Conservation (phyloP, 306 rosid genomes). For the Mimosa pudica region DNA sequence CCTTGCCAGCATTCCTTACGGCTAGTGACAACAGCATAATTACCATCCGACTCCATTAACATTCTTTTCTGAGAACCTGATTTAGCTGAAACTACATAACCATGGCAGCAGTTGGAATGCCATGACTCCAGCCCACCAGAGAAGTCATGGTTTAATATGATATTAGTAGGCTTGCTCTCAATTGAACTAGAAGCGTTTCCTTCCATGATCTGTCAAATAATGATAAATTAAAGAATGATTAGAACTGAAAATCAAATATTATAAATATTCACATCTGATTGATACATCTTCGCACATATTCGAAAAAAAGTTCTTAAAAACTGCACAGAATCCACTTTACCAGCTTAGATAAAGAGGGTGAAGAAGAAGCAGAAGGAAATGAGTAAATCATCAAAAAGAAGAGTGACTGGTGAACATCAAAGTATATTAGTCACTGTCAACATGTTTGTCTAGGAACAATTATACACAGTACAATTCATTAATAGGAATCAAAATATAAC, state of each 20-base stretch:
- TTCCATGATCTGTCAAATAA: slow-evolving; percentile 49
- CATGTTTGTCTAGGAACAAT: neutral
- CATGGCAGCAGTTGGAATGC: slow-evolving; percentile 75
- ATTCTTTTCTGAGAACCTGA: slow-evolving; percentile 44
- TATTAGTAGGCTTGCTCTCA: slow-evolving; percentile 49
- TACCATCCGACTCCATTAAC: slow-evolving; percentile 32
- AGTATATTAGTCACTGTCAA: neutral
- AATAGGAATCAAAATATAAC: neutral
- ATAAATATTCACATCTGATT: slow-evolving; percentile 1
- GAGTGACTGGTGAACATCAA: neutral
- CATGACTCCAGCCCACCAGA: slow-evolving; percentile 72
- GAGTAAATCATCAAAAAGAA: slow-evolving; percentile 12
- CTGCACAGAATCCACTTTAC: slow-evolving; percentile 12
- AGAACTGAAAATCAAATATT: slow-evolving; percentile 15
- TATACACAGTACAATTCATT: neutral
- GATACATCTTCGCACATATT: slow-evolving; percentile 4
- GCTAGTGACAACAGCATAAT: slow-evolving; percentile 64
- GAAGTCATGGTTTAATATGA: slow-evolving; percentile 80
- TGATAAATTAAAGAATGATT: slow-evolving; percentile 29
- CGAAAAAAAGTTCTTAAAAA: slow-evolving; percentile 7
- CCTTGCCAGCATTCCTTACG: slow-evolving; percentile 96
- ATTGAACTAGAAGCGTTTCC: slow-evolving; percentile 40
- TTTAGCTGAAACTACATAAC: slow-evolving; percentile 56
- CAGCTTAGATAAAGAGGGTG: slow-evolving; percentile 14
- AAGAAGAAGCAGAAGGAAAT: neutral